Evolutionary conservation across 805 yeast genomes (phyloP).

Genomic region (Zygosaccharomyces bailii): DNA sequence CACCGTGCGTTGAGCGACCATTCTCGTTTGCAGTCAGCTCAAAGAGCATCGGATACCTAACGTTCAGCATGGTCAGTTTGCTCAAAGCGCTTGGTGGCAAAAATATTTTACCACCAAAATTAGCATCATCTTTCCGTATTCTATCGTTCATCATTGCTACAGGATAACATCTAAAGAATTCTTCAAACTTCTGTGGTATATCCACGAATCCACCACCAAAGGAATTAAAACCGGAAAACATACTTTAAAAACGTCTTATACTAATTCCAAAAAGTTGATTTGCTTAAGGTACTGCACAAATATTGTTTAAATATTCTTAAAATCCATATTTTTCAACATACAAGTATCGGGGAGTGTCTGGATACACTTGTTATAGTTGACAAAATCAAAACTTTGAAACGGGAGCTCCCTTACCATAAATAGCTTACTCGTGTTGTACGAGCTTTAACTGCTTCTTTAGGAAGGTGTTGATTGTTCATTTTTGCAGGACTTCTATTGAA

Average conservation of each 20-base stretch:
- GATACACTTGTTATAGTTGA: no score
- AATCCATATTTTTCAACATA: no score
- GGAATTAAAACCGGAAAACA: constrained; percentile 41
- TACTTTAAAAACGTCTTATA: constrained; percentile 11
- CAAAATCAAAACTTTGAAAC: no score
- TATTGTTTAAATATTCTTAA: no score
- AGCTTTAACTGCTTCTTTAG: background rate
- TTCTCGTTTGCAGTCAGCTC: constrained; percentile 67
- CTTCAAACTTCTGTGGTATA: constrained; percentile 60
- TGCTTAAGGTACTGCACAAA: no score
- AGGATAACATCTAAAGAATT: constrained; percentile 89
- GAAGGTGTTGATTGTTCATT: constrained; percentile 8
- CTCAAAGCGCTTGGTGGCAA: constrained; percentile 90
- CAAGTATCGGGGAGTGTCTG: no score
- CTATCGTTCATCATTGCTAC: constrained; percentile 82
- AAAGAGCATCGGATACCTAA: constrained; percentile 94
- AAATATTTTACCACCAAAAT: constrained; percentile 93
- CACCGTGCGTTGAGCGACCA: constrained; percentile 69
- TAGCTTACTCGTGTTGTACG: no score
- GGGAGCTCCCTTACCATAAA: no score
- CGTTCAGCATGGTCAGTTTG: constrained; percentile 83
- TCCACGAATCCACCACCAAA: constrained; percentile 29
- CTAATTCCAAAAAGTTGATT: no score
- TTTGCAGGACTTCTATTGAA: background rate
- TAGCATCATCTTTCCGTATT: constrained; percentile 68